phyloP scores from a whole-genome alignment of 106 monocot genomes.

The Acorus gramineus region DNA sequence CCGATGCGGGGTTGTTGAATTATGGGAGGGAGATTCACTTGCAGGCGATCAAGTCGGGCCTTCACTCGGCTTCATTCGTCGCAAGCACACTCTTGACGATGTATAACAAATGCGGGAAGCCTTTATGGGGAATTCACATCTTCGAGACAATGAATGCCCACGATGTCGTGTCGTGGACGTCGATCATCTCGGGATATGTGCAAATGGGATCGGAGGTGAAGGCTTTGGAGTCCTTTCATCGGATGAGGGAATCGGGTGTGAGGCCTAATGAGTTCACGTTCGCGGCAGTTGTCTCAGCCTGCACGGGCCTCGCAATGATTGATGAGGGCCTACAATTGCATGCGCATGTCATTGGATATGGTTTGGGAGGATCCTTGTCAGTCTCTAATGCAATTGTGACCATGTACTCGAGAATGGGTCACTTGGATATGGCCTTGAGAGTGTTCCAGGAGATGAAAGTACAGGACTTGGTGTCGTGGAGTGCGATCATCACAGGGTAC shows the following conservation, averaged over 20 bases:
- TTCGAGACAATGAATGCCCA: conserved; percentile 27
- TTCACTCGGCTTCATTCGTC: no score
- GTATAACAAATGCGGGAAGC: no score
- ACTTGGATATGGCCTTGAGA: conserved; percentile 22
- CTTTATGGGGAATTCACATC: neutral
- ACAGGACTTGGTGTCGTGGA: conserved; percentile 75
- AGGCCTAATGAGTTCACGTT: conserved; percentile 72
- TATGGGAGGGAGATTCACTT: no score
- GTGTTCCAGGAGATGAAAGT: conserved; percentile 32
- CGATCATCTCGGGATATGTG: conserved; percentile 40
- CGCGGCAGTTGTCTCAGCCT: conserved; percentile 46
- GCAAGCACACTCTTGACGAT: no score
- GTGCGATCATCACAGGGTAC: conserved; percentile 56
- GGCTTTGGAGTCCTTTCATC: conserved; percentile 37
- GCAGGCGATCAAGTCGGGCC: no score
- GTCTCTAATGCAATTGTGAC: conserved; percentile 62
- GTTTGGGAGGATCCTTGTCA: conserved; percentile 25
- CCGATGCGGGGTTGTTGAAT: no score
- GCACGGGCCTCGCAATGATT: conserved; percentile 18
- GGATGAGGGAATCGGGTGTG: conserved; percentile 19
- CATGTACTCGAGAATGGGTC: conserved; percentile 44
- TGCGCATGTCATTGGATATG: conserved; percentile 16
- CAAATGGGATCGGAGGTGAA: conserved; percentile 34
- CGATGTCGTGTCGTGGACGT: conserved; percentile 79
- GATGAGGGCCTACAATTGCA: conserved; percentile 62